Conservation (phyloP, 208 protist genomes). For the Trypanosoma rangeli region DNA sequence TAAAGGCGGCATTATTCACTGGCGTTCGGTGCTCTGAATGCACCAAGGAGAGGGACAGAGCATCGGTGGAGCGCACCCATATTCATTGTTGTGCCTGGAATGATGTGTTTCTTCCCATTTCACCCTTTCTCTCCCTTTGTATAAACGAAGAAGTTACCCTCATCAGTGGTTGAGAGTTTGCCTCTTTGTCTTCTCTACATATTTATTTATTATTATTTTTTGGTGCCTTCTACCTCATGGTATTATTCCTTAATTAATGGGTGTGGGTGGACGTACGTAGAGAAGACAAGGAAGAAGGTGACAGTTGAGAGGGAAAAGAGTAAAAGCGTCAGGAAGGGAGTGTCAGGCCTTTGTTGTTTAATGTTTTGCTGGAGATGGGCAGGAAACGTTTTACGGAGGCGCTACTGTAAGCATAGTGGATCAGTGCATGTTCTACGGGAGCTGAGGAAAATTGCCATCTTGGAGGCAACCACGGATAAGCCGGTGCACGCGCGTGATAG, state of each 20-base stretch:
- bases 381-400: conserved; percentile 12
- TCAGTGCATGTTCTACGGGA: conserved; percentile 7
- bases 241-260: not conserved
- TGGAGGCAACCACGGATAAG: conserved; percentile 22
- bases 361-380: conserved; percentile 22
- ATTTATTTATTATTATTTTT: not conserved
- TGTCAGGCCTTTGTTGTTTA: not conserved
- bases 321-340: not conserved
- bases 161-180: not conserved
- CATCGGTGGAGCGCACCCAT: not conserved
- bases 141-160: not conserved
- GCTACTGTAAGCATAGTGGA: conserved; percentile 2
- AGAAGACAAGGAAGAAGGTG: not conserved
- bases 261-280: not conserved
- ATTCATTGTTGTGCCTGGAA: not conserved
- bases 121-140: not conserved
- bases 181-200: not conserved
- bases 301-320: not conserved
- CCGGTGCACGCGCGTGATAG: conserved; percentile 16
- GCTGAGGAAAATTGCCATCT: conserved; percentile 24
- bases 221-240: not conserved
- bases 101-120: not conserved
- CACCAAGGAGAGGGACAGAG: not conserved
- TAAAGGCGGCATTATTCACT: conserved; percentile 54
- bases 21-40: conserved; percentile 45